Conservation (phyloP, 1,284 basidiomycete species). For the Tilletia caries region DNA sequence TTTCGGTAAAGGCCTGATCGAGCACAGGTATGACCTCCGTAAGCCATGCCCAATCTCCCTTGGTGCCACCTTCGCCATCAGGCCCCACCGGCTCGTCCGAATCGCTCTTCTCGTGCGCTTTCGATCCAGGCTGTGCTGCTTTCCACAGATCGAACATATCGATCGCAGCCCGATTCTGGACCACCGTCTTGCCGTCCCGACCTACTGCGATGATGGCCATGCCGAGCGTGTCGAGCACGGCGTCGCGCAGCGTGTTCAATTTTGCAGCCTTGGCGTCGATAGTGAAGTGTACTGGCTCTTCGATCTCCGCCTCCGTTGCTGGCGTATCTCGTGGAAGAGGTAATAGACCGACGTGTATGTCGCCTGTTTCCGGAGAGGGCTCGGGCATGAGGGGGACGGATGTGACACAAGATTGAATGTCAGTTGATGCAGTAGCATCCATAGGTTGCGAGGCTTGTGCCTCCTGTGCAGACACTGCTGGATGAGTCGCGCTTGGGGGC, state of each 20-base stretch:
- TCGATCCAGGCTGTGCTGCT: slow-evolving; percentile 21
- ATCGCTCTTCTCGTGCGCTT: background rate
- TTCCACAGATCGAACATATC: slow-evolving; percentile 34
- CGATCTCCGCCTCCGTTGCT: too few relatives aligned
- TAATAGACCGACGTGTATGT: too few relatives aligned
- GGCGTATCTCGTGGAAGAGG: too few relatives aligned
- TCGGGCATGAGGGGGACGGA: too few relatives aligned
- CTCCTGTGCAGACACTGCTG: too few relatives aligned
- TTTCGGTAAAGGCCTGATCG: background rate
- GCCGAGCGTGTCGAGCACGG: slow-evolving; percentile 34
- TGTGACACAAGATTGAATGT: too few relatives aligned
- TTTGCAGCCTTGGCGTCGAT: background rate
- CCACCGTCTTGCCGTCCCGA: slow-evolving; percentile 35
- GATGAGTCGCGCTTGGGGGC: too few relatives aligned
- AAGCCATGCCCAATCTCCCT: slow-evolving; percentile 6
- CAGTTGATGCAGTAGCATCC: too few relatives aligned
- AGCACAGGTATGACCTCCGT: background rate
- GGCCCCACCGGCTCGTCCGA: background rate
- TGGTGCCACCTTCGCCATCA: slow-evolving; percentile 1
- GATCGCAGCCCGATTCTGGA: slow-evolving; percentile 38
- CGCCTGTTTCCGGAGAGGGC: too few relatives aligned
- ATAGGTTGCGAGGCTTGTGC: too few relatives aligned
- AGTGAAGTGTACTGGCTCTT: background rate
- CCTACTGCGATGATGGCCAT: slow-evolving; percentile 39
- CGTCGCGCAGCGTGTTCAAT: slow-evolving; percentile 26